Base-by-base conservation (phyloP, 2,329 filamentous ascomycete genomes). In the Cercospora nicotianae region DNA sequence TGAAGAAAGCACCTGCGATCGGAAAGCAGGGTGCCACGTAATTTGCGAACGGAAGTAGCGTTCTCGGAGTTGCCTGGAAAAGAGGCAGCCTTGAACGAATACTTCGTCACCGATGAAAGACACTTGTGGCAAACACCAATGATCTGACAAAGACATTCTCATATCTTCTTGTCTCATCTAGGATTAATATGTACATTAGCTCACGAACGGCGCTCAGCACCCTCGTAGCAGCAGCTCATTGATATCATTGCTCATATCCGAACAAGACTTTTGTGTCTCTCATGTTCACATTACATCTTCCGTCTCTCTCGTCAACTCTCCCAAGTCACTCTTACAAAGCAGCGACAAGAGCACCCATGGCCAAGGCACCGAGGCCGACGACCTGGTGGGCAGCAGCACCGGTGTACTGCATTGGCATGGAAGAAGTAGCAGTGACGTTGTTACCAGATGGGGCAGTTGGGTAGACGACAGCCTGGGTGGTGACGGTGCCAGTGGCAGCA, bases 311-410 rank as follows among this genome's bases (percentile, higher is more conserved):
- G 16, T 48, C 10, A 36, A 18, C 42, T 26, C n/a, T 28, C 16
- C 5, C 30, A 26, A 28, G 18, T 20, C 20, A 39, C 30, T 7
- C 60, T 48, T 69, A 66, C 23, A 69, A 57, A 33, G 51, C 66
- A 59, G 66, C 66, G 53, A 67, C 59, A 23, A 67, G 42, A 18
- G 62, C 66, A 62, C 57, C 66, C 42, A 65, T 18, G 18, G 66
- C 66, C 26, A 67, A 39, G 8, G 61, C 62, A 58, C 66, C 66
- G 20, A 67, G 30, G 6, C 66, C 66, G 20, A 60, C 62, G n/a
- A 60, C 66, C 58, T 61, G 66, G n/a, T 45, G 61, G 20, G 61
- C 42, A 33, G 65, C 65, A 51, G 66, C 66, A 58, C 66, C 66
- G 58, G 66, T 67, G 45, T 67, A 67, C 28, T 33, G 53, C 55